Evolutionary conservation across 306 rosid species (phyloP).

Genomic region (Fagus crenata): DNA sequence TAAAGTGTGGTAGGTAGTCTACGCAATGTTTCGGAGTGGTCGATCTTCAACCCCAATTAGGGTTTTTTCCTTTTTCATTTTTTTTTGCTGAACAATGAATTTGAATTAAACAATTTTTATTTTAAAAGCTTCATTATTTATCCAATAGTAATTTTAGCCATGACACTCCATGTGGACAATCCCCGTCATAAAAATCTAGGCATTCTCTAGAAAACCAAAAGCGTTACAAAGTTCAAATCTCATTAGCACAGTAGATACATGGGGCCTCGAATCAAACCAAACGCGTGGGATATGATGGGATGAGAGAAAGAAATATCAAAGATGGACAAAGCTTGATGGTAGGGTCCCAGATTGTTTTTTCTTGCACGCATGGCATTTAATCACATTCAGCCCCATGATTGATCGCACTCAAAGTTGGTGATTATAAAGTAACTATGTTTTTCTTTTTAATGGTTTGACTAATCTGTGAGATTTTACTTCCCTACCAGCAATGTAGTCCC

Average conservation of each 20-base stretch:
- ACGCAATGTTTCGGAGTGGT: no score
- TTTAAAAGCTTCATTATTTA: no score
- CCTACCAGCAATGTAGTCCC: not conserved
- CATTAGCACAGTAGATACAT: not conserved
- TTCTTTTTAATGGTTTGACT: not conserved
- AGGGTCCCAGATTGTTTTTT: constrained; percentile 34
- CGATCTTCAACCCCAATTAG: no score
- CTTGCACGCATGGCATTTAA: constrained; percentile 47
- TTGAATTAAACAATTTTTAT: no score
- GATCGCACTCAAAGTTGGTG: constrained; percentile 31
- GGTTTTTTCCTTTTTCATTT: no score
- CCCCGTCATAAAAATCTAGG: no score
- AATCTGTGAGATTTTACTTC: not conserved
- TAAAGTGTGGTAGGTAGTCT: no score
- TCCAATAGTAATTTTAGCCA: no score
- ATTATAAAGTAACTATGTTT: constrained; percentile 13
- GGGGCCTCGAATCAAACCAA: constrained; percentile 6
- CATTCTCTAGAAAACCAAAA: no score
- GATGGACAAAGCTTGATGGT: constrained; percentile 41
- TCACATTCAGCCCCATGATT: constrained; percentile 24
- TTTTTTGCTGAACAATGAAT: no score
- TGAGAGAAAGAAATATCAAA: constrained; percentile 20
- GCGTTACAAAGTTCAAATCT: no score
- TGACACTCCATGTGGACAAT: no score
- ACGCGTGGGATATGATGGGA: constrained; percentile 10